phyloP scores from a whole-genome alignment of 2,329 filamentous ascomycete species.

The Apiospora kogelbergensis region DNA sequence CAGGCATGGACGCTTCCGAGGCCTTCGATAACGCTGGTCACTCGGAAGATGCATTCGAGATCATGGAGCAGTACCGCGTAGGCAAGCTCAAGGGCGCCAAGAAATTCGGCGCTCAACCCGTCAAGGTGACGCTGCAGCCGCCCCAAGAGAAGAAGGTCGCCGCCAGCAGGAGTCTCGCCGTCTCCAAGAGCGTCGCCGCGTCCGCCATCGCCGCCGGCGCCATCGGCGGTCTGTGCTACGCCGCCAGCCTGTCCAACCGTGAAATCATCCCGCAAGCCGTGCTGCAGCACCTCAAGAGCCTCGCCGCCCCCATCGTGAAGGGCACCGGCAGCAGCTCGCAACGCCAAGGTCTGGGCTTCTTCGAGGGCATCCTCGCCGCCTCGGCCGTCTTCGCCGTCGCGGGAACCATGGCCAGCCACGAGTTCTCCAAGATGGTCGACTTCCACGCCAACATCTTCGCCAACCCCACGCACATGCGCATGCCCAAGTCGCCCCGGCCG shows the following conservation, averaged over 20 bases:
- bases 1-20: conserved; percentile 74
- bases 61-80: conserved; percentile 38
- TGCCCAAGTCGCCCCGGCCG: conserved; percentile 35
- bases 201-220: neutral
- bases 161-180: conserved; percentile 9
- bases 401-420: conserved; percentile 29
- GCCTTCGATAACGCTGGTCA: conserved; percentile 84
- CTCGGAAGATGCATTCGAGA: conserved; percentile 59
- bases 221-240: conserved; percentile 19
- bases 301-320: conserved; percentile 5
- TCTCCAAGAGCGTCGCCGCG: conserved; percentile 6
- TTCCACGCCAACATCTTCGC: conserved; percentile 32
- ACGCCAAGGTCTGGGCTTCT: conserved; percentile 30
- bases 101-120: conserved; percentile 22
- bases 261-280: neutral
- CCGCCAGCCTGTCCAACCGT: conserved; percentile 13
- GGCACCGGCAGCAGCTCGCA: neutral
- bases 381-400: conserved; percentile 33
- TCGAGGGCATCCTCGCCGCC: conserved; percentile 38
- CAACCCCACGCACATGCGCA: conserved; percentile 40
- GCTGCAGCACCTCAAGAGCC: conserved; percentile 12
- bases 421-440: conserved; percentile 32
- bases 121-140: conserved; percentile 21
- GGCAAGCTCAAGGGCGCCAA: conserved; percentile 37
- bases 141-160: conserved; percentile 9